Conservation (phyloP, 208 protist species). For the Trypanosoma conorhini region DNA sequence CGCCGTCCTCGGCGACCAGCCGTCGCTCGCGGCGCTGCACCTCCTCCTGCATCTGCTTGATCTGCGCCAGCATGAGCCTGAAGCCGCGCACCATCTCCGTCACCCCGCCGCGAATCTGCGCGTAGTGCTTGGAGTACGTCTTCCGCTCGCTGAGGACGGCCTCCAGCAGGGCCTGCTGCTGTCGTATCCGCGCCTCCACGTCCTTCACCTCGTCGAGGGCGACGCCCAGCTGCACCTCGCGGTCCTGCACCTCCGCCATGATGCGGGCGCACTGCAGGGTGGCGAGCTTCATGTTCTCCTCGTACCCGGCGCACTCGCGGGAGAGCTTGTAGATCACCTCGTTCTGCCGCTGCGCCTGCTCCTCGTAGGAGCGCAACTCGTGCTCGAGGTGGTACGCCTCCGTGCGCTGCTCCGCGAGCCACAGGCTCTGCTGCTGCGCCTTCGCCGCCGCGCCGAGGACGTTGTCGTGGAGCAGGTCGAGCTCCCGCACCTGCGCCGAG, state of each 20-base stretch:
- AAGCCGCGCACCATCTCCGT: conserved; percentile 94
- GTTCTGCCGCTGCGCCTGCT: conserved; percentile 84
- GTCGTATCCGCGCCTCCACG: conserved; percentile 51
- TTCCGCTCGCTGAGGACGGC: conserved; percentile 95
- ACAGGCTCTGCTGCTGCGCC: conserved; percentile 66
- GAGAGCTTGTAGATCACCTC: conserved; percentile 87
- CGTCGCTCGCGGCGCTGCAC: conserved; percentile 83
- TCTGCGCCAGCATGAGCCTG: conserved; percentile 94
- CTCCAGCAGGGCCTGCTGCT: conserved; percentile 89
- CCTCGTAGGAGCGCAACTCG: conserved; percentile 82
- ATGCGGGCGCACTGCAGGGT: conserved; percentile 71
- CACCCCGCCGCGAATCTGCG: conserved; percentile 94
- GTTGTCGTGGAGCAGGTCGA: conserved; percentile 81
- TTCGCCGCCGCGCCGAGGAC: conserved; percentile 57
- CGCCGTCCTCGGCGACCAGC: conserved; percentile 38
- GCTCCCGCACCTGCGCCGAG: conserved; percentile 42
- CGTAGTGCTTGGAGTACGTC: conserved; percentile 95
- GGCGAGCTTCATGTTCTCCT: conserved; percentile 64
- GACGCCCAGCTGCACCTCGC: conserved; percentile 79
- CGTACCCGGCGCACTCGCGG: conserved; percentile 87
- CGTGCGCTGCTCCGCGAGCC: conserved; percentile 80
- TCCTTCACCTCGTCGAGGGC: conserved; percentile 82
- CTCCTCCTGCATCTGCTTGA: conserved; percentile 93
- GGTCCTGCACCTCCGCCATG: conserved; percentile 88
- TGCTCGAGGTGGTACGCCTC: conserved; percentile 89